These are phyloP conservation scores for Diatrype stigma DNA, from an alignment of 2,329 filamentous ascomycete genomes.

Conservation along the genomic window DNA sequence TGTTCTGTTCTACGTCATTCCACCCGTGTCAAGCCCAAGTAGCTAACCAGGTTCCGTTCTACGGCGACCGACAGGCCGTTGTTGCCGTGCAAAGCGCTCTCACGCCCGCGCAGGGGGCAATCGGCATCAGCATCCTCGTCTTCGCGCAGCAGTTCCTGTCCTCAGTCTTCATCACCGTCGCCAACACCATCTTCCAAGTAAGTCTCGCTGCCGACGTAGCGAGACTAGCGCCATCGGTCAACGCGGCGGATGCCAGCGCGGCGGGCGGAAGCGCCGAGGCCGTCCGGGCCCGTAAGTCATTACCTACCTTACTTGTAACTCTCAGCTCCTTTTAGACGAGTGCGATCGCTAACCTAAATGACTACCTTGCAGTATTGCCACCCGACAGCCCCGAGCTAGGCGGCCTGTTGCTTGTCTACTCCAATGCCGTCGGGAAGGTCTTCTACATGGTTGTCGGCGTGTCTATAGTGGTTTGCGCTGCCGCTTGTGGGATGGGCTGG, in stretches of 20 bases:
- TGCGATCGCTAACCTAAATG: no score
- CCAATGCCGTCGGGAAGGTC: slow-evolving; percentile 19
- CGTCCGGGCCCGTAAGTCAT: slow-evolving; percentile 13
- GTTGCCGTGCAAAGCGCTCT: slow-evolving; percentile 26
- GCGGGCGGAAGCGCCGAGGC: slow-evolving; percentile 25
- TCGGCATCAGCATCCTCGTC: slow-evolving; percentile 23
- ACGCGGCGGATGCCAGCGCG: slow-evolving; percentile 17
- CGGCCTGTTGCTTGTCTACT: slow-evolving; percentile 18
- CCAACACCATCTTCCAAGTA: slow-evolving; percentile 25
- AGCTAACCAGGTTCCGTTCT: no score
- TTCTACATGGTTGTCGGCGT: slow-evolving; percentile 24
- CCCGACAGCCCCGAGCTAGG: slow-evolving; percentile 22
- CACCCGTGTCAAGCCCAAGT: no score
- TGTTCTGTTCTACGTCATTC: no score
- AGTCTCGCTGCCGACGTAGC: slow-evolving; percentile 16
- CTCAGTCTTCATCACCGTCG: slow-evolving; percentile 24
- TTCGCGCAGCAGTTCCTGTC: slow-evolving; percentile 24
- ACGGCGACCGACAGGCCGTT: slow-evolving; percentile 11
- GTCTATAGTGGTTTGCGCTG: slow-evolving; percentile 17
- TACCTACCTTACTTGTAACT: no score
- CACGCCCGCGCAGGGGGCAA: slow-evolving; percentile 18
- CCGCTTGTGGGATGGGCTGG: slow-evolving; percentile 26
- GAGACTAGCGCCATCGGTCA: slow-evolving; percentile 19
- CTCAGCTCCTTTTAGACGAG: no score
- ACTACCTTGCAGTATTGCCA: slow-evolving; percentile 19